These are phyloP conservation scores for Geotrichum siamense DNA, from an alignment of 1,139 yeast genomes.

Conservation along the genomic window DNA sequence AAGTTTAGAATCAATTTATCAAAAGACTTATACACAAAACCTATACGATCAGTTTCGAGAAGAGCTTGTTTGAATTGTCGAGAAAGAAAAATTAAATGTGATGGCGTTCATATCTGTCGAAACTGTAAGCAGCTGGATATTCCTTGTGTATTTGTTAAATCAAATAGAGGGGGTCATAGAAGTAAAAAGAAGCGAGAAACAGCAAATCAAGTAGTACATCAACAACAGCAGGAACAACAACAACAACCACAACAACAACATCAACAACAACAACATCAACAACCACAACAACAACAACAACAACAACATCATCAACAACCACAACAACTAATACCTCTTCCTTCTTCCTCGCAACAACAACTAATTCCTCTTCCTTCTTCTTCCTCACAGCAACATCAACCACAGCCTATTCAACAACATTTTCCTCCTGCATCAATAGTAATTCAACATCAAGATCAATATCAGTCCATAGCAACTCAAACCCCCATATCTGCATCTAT, in stretches of 20 bases:
- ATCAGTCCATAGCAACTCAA: no score
- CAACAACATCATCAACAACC: not conserved
- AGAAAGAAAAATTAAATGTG: conserved; percentile 57
- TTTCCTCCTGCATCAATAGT: no score
- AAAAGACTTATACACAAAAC: conserved; percentile 9
- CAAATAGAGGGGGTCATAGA: conserved; percentile 48
- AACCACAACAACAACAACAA: not conserved
- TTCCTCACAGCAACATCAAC: not conserved
- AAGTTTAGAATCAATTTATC: conserved; percentile 2
- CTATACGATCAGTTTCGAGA: conserved; percentile 46
- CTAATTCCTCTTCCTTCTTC: not conserved
- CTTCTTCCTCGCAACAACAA: not conserved
- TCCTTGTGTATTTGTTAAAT: conserved; percentile 52
- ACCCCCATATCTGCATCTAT: no score
- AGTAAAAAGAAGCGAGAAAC: conserved; percentile 1
- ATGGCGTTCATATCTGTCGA: conserved; percentile 46
- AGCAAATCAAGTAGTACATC: not conserved
- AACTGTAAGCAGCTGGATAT: conserved; percentile 46
- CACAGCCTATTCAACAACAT: not conserved
- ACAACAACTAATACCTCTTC: not conserved
- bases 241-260: not conserved
- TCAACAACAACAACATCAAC: not conserved
- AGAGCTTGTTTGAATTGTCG: conserved; percentile 58
- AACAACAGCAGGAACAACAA: not conserved
- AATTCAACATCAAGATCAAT: no score